Conservation (phyloP, 805 yeast genomes). For the Wickerhamiella brachini region DNA sequence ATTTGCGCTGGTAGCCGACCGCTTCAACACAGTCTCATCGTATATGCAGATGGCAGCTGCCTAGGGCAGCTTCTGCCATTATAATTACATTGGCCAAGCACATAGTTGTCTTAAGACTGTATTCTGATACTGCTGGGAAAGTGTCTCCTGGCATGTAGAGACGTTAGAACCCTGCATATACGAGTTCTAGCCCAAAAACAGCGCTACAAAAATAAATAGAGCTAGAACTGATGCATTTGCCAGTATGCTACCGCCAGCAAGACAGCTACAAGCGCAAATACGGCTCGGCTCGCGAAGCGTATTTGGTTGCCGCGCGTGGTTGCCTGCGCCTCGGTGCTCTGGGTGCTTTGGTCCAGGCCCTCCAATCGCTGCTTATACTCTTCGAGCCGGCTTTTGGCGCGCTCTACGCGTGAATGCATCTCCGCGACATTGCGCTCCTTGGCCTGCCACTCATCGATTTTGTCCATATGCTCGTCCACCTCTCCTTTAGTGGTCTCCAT, state of each 20-base stretch:
- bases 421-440: conserved; percentile 15
- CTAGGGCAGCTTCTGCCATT: no score
- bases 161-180: no score
- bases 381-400: conserved; percentile 15
- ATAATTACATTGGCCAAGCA: no score
- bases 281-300: neutral
- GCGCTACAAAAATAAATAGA: no score
- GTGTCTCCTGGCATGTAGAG: no score
- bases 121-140: no score
- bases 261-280: neutral
- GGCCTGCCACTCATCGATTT: conserved; percentile 15
- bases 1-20: conserved; percentile 47
- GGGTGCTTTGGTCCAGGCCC: conserved; percentile 14
- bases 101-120: no score
- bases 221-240: neutral
- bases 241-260: neutral
- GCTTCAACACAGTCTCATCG: conserved; percentile 65
- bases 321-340: conserved; percentile 10
- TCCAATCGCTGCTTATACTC: conserved; percentile 17
- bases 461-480: conserved; percentile 15
- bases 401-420: conserved; percentile 16
- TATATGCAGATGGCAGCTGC: conserved; percentile 46
- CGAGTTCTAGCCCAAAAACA: no score
- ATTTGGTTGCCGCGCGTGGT: neutral
- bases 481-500: conserved; percentile 11